These are phyloP conservation scores for Nannochloropsis oceanica DNA, from an alignment of 108 stramenopile genomes.

Conservation along the genomic window DNA sequence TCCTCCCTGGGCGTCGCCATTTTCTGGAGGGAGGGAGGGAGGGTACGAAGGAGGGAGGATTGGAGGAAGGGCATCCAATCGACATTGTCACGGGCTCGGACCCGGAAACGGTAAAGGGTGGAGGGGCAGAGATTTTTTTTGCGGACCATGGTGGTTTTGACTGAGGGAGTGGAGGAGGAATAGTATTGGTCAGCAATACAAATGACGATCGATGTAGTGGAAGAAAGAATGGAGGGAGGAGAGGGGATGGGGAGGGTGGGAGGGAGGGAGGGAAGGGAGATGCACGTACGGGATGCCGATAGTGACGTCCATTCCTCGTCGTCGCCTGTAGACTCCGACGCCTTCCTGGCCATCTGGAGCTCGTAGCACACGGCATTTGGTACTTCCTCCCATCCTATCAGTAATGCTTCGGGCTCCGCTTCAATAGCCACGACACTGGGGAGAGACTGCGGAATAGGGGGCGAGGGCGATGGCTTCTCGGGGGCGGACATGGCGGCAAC, in stretches of 20 bases:
- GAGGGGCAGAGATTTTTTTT: neutral
- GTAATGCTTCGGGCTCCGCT: neutral
- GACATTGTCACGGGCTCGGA: neutral
- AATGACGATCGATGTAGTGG: neutral
- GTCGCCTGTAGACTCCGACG: neutral
- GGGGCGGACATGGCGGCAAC: no score
- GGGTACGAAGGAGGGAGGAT: neutral
- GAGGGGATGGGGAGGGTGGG: neutral
- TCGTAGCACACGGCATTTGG: neutral
- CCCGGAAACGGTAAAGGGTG: neutral
- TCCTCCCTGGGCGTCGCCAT: neutral
- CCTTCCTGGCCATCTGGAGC: neutral
- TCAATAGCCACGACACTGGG: neutral
- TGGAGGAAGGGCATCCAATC: neutral
- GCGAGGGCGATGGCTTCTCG: no score
- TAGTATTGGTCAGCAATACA: neutral
- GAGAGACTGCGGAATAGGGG: no score
- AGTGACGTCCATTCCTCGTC: neutral
- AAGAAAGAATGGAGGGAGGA: neutral
- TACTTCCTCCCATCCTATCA: neutral
- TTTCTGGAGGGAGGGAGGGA: neutral
- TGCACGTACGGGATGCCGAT: neutral
- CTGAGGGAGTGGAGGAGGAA: neutral
- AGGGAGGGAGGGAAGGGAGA: neutral
- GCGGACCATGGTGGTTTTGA: neutral